A percentile compares a stretch with the other conserved stretches of the same genome.
phyloP scores from a whole-genome alignment of 345 rosid genomes.

The Alliaria petiolata region DNA sequence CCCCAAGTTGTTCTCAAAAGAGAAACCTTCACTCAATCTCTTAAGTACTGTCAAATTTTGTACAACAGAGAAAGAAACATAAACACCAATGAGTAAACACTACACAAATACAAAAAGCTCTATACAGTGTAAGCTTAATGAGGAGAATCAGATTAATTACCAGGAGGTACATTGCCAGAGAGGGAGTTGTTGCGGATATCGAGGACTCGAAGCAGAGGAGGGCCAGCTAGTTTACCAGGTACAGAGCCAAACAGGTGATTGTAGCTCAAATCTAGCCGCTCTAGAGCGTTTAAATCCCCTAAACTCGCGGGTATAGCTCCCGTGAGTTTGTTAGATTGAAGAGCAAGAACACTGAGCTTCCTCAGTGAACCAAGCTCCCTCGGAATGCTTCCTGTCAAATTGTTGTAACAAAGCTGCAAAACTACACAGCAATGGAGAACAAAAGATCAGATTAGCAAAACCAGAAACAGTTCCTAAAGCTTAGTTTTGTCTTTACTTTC shows the following conservation, averaged over 20 bases:
- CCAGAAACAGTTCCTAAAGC: not conserved
- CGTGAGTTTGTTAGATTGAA: slow-evolving; percentile 71
- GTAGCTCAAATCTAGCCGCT: slow-evolving; percentile 75
- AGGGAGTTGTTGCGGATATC: slow-evolving; percentile 78
- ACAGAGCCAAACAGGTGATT: slow-evolving; percentile 80
- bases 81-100: not conserved
- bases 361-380: slow-evolving; percentile 60
- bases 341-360: slow-evolving; percentile 72
- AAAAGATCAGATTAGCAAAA: not conserved
- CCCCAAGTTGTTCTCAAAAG: slow-evolving; percentile 58
- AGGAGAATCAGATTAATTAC: slow-evolving; percentile 35
- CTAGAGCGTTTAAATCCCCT: slow-evolving; percentile 57
- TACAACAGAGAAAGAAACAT: not conserved
- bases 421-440: slow-evolving; percentile 42
- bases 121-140: not conserved
- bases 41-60: slow-evolving; percentile 43
- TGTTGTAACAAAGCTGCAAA: slow-evolving; percentile 91
- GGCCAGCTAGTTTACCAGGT: slow-evolving; percentile 60
- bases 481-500: not conserved
- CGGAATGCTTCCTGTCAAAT: slow-evolving; percentile 79
- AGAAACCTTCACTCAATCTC: slow-evolving; percentile 69
- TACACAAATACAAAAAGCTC: not conserved
- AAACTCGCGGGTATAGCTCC: slow-evolving; percentile 94
- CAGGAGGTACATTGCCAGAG: slow-evolving; percentile 83
- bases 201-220: slow-evolving; percentile 60